These are phyloP conservation scores for Lipomyces kockii DNA, from an alignment of 805 yeast species.

Conservation along the genomic window DNA sequence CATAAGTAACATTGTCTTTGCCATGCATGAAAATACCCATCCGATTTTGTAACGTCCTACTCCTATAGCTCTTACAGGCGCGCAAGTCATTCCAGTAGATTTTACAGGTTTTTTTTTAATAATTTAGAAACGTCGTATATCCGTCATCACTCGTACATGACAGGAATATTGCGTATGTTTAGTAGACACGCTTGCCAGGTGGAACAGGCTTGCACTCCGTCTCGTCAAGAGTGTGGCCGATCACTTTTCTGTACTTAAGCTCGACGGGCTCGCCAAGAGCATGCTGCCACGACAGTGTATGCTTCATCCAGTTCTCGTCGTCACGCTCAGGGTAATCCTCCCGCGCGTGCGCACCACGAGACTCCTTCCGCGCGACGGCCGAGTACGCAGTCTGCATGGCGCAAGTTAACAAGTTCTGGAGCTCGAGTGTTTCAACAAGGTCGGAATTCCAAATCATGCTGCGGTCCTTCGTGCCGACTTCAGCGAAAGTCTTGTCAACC, in stretches of 20 bases:
- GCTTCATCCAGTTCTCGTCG: slow-evolving; percentile 97
- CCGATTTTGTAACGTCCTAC: not conserved
- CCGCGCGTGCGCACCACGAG: slow-evolving; percentile 99
- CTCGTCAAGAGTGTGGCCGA: slow-evolving; percentile 83
- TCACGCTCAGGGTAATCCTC: slow-evolving; percentile 97
- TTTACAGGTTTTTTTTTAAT: not conserved
- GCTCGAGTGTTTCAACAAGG: slow-evolving; percentile 91
- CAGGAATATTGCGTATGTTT: slow-evolving; percentile 39
- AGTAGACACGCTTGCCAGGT: slow-evolving; percentile 95
- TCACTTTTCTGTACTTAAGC: slow-evolving; percentile 85
- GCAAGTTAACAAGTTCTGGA: slow-evolving; percentile 95
- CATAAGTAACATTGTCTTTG: not conserved
- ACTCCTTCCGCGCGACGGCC: slow-evolving; percentile 94
- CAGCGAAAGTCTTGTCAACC: slow-evolving; percentile 73
- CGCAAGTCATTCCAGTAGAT: not conserved
- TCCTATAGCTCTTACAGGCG: not conserved
- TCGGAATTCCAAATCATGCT: slow-evolving; percentile 99
- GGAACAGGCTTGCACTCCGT: slow-evolving; percentile 94
- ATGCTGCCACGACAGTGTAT: slow-evolving; percentile 89
- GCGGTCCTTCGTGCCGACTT: slow-evolving; percentile 88
- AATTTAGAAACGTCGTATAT: not conserved
- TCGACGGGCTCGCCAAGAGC: slow-evolving; percentile 69
- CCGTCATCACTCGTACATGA: not conserved
- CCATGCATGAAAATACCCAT: not conserved
- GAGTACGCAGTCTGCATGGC: slow-evolving; percentile 94